Evolutionary conservation across 1,284 basidiomycete species (phyloP), one percentile per base, ranked within the genome.

Genomic region (Austroboletus sp.): DNA sequence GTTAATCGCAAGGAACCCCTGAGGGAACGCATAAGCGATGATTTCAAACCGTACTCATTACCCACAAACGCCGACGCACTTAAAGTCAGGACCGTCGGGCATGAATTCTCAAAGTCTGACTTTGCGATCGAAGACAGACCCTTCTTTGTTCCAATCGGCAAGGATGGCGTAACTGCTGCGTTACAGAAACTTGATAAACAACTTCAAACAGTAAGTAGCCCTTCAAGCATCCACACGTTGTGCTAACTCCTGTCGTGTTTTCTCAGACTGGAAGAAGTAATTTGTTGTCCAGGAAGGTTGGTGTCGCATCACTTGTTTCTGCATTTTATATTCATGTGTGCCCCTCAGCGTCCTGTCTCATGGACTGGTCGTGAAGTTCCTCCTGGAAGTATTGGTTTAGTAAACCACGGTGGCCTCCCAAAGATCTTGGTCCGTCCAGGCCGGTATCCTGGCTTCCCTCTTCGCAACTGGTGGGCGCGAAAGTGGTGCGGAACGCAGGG

Each of bases 391-490:
- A 57, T 87, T 30, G 84, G 85, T 7, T 65, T 87, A 16, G 78
- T 87, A 51, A 85, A 81, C 58, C 84, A 88, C 59, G 85, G 85
- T 69, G 86, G 85, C 42, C 70, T 78, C 35, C 86, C 85, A 12
- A 86, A 85, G 63, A 58, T 89, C 33, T 61, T 89, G 36, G 80
- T 75, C 3, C 72, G 70, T 43, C 79, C 86, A 2, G 86, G 86
- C 26, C 79, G 83, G 12, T 89, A 89, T 56, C 85, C 86, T 9
- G 71, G 76, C 0, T 80, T 80, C 61, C 85, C 85, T 13, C 69
- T 86, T 39, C 72, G 82, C 9, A 88, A 88, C 53, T 88, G 86
- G 85, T 89, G 85, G 82, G 85, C 85, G 6, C 71, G 85, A 12
- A 63, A 68, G 13, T 89, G 78, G 76, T 57, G 63, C 47, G 85